These are phyloP conservation scores for Globisporangium sylvaticum DNA, from an alignment of 352 stramenopile species.

Conservation along the genomic window DNA sequence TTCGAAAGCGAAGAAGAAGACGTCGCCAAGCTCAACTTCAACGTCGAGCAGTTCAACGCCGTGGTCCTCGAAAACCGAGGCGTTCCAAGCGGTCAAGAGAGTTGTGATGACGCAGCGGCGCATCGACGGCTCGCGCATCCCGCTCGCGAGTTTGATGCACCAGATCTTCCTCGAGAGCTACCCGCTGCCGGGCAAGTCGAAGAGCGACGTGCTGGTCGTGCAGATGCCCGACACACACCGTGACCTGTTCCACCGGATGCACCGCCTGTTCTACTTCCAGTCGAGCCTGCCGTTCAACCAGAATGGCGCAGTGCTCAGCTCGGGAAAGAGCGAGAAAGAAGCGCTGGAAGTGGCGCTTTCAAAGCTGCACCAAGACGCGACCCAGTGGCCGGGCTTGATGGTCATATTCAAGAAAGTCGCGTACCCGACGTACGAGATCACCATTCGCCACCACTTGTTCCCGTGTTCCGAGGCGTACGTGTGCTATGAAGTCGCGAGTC, in stretches of 20 bases:
- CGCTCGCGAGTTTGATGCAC: constrained; percentile 53
- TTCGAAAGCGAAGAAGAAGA: constrained; percentile 26
- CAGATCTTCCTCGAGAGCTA: constrained; percentile 50
- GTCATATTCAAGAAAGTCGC: constrained; percentile 66
- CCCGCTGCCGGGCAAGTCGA: constrained; percentile 27
- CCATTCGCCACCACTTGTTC: constrained; percentile 32
- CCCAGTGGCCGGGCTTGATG: constrained; percentile 70
- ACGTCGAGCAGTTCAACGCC: neutral
- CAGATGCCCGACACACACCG: constrained; percentile 34
- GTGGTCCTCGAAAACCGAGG: constrained; percentile 30
- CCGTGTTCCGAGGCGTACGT: constrained; percentile 48
- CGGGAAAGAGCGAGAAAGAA: constrained; percentile 14
- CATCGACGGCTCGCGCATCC: constrained; percentile 70
- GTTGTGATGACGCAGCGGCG: constrained; percentile 57
- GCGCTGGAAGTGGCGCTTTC: constrained; percentile 24
- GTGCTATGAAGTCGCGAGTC: constrained; percentile 61
- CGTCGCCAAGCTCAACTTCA: neutral
- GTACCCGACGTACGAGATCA: constrained; percentile 53
- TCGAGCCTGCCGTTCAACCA: constrained; percentile 25
- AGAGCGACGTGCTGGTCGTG: constrained; percentile 45
- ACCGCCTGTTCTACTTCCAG: constrained; percentile 73
- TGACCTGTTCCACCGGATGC: constrained; percentile 63
- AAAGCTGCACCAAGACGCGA: constrained; percentile 39
- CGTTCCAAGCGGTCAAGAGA: constrained; percentile 38
- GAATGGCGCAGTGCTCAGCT: neutral